Evolutionary conservation across 2,329 filamentous ascomycete genomes (phyloP).

Genomic region (Talaromyces sp.): DNA sequence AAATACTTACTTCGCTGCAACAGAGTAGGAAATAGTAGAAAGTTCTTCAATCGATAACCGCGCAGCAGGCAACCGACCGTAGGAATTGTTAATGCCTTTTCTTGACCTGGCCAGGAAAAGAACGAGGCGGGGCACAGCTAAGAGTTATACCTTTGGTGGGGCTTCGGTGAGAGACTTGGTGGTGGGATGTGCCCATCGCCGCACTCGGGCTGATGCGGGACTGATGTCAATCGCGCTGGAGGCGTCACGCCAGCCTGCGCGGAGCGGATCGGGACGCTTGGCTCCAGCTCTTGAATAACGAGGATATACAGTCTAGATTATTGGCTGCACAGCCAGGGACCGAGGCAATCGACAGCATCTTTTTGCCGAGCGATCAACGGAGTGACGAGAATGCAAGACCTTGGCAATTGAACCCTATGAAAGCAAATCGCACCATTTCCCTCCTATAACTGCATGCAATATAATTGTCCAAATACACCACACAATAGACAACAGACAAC

Average conservation of each 20-base stretch:
- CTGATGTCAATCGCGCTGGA: conserved; percentile 28
- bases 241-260: background rate
- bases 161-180: conserved; percentile 23
- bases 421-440: background rate
- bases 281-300: background rate
- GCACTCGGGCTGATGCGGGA: conserved; percentile 36
- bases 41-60: background rate
- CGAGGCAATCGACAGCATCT: background rate
- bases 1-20: background rate
- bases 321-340: background rate
- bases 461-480: background rate
- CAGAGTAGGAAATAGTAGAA: background rate
- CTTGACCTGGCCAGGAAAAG: background rate
- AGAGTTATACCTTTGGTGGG: conserved; percentile 12
- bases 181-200: conserved; percentile 12
- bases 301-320: background rate
- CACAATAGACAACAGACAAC: background rate
- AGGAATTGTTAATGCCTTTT: background rate
- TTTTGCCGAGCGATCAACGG: background rate
- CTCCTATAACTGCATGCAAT: background rate
- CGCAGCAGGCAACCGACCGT: background rate
- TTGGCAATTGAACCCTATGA: background rate
- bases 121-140: conserved; percentile 6
- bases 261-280: conserved; percentile 5
- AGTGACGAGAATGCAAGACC: background rate